Evolutionary conservation across 768 basidiomycete genomes (phyloP).

Genomic region (Suillus alpinus): DNA sequence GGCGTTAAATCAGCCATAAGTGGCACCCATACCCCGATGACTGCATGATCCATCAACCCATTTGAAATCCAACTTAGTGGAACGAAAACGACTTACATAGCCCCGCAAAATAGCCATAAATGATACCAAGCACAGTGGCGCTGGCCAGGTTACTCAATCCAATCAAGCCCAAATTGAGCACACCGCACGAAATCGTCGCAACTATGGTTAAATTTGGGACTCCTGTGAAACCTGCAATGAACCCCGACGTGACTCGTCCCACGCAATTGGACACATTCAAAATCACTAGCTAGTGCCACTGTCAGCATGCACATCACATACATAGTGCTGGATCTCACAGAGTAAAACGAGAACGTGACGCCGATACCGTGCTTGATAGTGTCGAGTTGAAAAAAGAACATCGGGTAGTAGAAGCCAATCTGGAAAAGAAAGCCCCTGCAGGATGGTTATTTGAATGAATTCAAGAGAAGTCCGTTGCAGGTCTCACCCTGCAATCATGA

Average conservation of each 20-base stretch:
- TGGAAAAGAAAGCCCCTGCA: conserved; percentile 25
- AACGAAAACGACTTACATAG: conserved; percentile 27
- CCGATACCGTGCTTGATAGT: conserved; percentile 45
- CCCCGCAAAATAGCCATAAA: conserved; percentile 50
- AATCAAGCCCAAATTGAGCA: conserved; percentile 44
- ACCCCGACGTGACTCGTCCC: conserved; percentile 48
- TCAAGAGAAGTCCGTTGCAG: background rate
- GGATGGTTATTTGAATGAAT: background rate
- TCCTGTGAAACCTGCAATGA: conserved; percentile 42
- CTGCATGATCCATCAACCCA: conserved; percentile 15
- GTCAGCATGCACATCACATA: background rate
- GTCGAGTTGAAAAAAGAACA: conserved; percentile 58
- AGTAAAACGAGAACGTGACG: conserved; percentile 53
- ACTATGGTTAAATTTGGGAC: conserved; percentile 41
- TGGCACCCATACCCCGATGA: conserved; percentile 38
- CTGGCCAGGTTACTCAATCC: conserved; percentile 33
- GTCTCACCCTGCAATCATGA: conserved; percentile 21
- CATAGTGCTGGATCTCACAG: conserved; percentile 30
- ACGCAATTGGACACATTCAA: conserved; percentile 49
- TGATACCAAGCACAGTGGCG: conserved; percentile 36
- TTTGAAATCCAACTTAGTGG: background rate
- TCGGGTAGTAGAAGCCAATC: conserved; percentile 44
- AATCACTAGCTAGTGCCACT: conserved; percentile 42
- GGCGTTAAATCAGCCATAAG: conserved; percentile 42
- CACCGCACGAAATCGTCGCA: conserved; percentile 27